These are phyloP conservation scores for Xylaria polymorpha DNA, from an alignment of 2,329 filamentous ascomycete species.

Conservation along the genomic window DNA sequence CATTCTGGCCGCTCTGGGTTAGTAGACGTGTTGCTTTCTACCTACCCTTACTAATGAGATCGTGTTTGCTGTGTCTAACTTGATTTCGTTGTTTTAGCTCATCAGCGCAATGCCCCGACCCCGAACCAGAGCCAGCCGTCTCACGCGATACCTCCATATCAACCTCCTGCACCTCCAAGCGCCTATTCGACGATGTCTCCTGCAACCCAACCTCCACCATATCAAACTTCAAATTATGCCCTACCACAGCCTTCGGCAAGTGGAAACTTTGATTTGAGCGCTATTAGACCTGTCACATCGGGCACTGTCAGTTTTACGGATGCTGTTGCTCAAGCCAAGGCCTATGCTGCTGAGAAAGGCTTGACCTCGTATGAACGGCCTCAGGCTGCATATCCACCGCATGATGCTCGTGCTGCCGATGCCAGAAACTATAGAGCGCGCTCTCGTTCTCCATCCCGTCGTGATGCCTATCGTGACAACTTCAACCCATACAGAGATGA, in stretches of 20 bases:
- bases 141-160: conserved; percentile 51
- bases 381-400: conserved; percentile 56
- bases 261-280: conserved; percentile 82
- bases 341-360: conserved; percentile 83
- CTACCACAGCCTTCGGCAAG: conserved; percentile 77
- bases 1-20: conserved; percentile 63
- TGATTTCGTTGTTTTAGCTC: conserved; percentile 50
- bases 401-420: conserved; percentile 59
- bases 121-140: conserved; percentile 57
- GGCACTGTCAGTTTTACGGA: conserved; percentile 87
- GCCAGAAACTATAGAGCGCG: conserved; percentile 72
- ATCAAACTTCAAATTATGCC: conserved; percentile 55
- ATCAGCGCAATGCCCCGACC: conserved; percentile 57
- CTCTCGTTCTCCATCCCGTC: conserved; percentile 78
- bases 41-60: not conserved
- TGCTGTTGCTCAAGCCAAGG: conserved; percentile 85
- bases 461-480: conserved; percentile 78
- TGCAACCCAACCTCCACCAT: conserved; percentile 53
- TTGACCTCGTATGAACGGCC: conserved; percentile 70
- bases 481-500: conserved; percentile 89
- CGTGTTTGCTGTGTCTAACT: conserved; percentile 39
- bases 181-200: conserved; percentile 55
- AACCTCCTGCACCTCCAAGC: conserved; percentile 54
- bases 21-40: conserved; percentile 40
- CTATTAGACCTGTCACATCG: conserved; percentile 81